phyloP scores from a whole-genome alignment of 202 grass and related monocot species.

The Panicum virgatum region DNA sequence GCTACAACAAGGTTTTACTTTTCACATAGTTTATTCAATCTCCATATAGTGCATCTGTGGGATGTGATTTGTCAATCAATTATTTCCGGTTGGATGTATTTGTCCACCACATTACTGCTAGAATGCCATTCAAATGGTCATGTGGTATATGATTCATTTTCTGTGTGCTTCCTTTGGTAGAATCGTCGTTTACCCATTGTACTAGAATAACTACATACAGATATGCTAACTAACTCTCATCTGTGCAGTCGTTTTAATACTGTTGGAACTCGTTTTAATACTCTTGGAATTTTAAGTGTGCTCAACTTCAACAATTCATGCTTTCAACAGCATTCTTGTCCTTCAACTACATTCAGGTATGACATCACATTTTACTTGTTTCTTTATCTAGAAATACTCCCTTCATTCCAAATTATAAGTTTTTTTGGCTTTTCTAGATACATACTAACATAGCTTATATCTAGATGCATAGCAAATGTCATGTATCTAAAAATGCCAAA shows the following conservation, averaged over 20 bases:
- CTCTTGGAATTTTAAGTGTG: constrained; percentile 4
- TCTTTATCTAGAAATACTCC: neutral
- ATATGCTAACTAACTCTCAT: neutral
- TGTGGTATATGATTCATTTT: neutral
- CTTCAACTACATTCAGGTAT: neutral
- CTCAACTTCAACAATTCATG: neutral
- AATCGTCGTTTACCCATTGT: neutral
- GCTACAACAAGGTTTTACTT: constrained; percentile 57
- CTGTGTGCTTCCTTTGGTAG: neutral
- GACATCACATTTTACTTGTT: neutral
- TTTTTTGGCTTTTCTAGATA: too few relatives aligned
- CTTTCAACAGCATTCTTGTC: neutral
- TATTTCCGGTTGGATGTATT: neutral
- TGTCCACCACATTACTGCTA: neutral
- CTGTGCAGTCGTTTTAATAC: neutral
- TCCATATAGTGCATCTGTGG: neutral
- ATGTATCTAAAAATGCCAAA: too few relatives aligned
- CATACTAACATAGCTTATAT: too few relatives aligned
- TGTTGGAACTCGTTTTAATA: neutral
- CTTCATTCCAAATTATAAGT: too few relatives aligned
- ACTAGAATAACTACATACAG: neutral
- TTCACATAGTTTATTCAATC: neutral
- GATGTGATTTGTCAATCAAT: neutral
- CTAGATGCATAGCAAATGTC: too few relatives aligned
- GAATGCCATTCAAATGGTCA: neutral